Evolutionary conservation across 495 filamentous ascomycete species (phyloP), one percentile per base, ranked within the genome.

Genomic region (Rostrohypoxylon terebratum): DNA sequence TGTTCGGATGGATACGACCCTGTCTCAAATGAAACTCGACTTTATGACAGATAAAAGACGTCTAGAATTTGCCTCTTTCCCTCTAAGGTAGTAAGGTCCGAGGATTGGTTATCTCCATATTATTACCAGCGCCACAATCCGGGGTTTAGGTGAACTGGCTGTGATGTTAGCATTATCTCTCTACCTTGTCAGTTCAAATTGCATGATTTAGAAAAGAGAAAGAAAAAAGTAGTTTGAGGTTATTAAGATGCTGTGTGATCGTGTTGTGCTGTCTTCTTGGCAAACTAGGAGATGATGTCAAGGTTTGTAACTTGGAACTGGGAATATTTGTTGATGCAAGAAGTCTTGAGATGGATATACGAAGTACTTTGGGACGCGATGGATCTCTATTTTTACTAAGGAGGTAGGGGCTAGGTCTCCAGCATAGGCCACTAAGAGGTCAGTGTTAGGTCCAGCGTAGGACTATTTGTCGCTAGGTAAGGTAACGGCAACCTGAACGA

Each of bases 31-130:
- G 7, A 34, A 60, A 57, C 11, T 64, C 7, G 44, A 38, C 33
- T 21, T 58, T 38, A 34, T 34, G 60, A 31, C 36, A 10, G 18
- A 50, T 10, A 48, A 28, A 28, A 28, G 21, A 5, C 1, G 18
- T 55, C 21, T 44, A n/a, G 36, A 42, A 7, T 38, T 61, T 42
- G 50, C 65, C 59, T 63, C 63, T 72, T 68, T 68, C 69, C 69
- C 38, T 63, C 59, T 68, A 68, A 7, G 69, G 69, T 33, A 72
- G 53, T 72, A 50, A 54, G 69, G 64, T 57, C 69, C 69, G 69
- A 68, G 25, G 9, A 14, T 68, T 45, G 33, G 63, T 67, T 72
- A 72, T 72, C 69, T 57, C 69, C 69, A 68, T 63, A 68, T 64
- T 67, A 72, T 72, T 72, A 53, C 69, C 69, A 63, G 55, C 53